Evolutionary conservation across 2,329 filamentous ascomycete genomes (phyloP).

Genomic region (Paecilomyces niveus): DNA sequence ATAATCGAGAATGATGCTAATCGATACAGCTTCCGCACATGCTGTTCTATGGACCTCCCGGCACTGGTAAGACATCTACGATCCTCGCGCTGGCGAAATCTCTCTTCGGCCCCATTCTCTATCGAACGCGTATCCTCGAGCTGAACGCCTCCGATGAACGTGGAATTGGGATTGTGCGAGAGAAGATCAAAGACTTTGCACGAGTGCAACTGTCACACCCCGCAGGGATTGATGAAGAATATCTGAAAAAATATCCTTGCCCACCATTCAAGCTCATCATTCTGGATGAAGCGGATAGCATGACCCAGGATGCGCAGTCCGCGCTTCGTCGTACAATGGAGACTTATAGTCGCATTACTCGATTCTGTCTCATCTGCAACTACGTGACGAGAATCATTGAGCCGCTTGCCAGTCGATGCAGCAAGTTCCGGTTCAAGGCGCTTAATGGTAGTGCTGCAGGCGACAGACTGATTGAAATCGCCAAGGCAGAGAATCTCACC

Average conservation of each 20-base stretch:
- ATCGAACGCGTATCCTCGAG: slow-evolving; percentile 91
- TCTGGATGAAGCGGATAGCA: slow-evolving; percentile 94
- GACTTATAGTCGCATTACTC: slow-evolving; percentile 90
- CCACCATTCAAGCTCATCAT: slow-evolving; percentile 99
- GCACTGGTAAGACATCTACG: slow-evolving; percentile 96
- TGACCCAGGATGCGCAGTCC: slow-evolving; percentile 97
- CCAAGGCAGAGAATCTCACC: slow-evolving; percentile 65
- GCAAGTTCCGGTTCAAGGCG: slow-evolving; percentile 97
- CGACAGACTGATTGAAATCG: slow-evolving; percentile 74
- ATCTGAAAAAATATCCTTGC: slow-evolving; percentile 69
- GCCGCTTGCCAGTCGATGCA: slow-evolving; percentile 84
- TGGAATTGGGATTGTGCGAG: slow-evolving; percentile 91
- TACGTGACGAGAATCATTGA: slow-evolving; percentile 98
- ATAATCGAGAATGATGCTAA: neutral
- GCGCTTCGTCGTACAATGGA: slow-evolving; percentile 96
- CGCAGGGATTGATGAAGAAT: slow-evolving; percentile 57
- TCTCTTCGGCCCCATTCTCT: slow-evolving; percentile 90
- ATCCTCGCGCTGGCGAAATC: slow-evolving; percentile 96
- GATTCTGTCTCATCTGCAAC: slow-evolving; percentile 97
- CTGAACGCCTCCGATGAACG: slow-evolving; percentile 98
- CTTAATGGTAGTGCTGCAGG: slow-evolving; percentile 80
- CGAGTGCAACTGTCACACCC: slow-evolving; percentile 87
- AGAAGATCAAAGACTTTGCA: slow-evolving; percentile 98
- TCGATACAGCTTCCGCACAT: slow-evolving; percentile 74
- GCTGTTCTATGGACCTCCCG: slow-evolving; percentile 97